Percentiles rank a stretch among this genome's conserved stretches.
These are phyloP conservation scores for Podochytrium sp. DNA, from an alignment of 192 early-diverging fungal genomes.

Conservation along the genomic window DNA sequence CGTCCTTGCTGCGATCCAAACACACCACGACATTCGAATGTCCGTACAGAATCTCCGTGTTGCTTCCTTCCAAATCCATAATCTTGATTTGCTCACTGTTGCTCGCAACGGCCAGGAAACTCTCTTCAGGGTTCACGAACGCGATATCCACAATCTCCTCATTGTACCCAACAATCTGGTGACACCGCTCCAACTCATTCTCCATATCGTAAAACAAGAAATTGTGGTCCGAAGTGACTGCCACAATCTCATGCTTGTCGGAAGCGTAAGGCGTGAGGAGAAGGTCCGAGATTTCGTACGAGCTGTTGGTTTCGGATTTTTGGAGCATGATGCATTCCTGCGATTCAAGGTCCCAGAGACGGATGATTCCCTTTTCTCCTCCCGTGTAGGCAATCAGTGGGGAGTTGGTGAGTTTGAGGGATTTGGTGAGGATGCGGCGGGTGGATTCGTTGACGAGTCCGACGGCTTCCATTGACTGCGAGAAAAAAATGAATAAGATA, in stretches of 20 bases:
- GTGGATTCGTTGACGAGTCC: conserved; percentile 63
- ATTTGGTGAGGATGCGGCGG: conserved; percentile 39
- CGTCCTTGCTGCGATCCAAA: conserved; percentile 70
- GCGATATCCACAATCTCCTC: conserved; percentile 91
- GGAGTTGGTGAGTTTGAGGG: conserved; percentile 20
- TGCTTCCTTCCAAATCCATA: conserved; percentile 76
- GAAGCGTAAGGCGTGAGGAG: conserved; percentile 51
- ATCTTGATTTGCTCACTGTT: conserved; percentile 89
- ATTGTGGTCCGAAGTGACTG: conserved; percentile 90
- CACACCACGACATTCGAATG: conserved; percentile 89
- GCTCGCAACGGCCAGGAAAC: conserved; percentile 84
- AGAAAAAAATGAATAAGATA: neutral
- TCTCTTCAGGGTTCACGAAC: conserved; percentile 74
- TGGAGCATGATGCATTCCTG: conserved; percentile 75
- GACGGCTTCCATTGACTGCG: conserved; percentile 75
- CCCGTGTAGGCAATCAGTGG: conserved; percentile 77
- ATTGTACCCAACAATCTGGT: conserved; percentile 93
- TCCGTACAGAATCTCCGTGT: conserved; percentile 87
- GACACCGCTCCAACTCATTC: conserved; percentile 47
- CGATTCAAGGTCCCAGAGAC: conserved; percentile 84
- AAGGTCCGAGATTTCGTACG: conserved; percentile 76
- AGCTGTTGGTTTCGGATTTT: conserved; percentile 69
- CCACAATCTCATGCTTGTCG: conserved; percentile 61
- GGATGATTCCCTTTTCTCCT: conserved; percentile 80
- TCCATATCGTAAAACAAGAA: conserved; percentile 75